Conservation (phyloP, 1,284 basidiomycete species). For the Lignosus rhinocerotis region DNA sequence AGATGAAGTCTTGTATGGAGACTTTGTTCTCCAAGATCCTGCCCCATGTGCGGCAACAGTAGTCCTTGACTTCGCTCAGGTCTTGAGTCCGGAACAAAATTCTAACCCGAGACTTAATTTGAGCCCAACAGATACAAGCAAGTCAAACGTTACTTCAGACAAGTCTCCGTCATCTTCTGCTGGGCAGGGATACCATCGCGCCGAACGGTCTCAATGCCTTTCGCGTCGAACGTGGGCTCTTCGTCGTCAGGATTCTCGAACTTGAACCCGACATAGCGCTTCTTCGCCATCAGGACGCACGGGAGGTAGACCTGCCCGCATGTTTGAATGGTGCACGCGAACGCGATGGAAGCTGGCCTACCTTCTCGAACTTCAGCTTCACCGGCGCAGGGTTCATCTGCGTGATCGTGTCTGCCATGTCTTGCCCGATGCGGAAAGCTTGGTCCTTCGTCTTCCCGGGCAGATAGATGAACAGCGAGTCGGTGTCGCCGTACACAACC, state of each 20-base stretch:
- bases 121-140: neutral
- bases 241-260: conserved; percentile 83
- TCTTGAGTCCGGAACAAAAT: conserved; percentile 89
- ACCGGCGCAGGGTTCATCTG: conserved; percentile 86
- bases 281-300: conserved; percentile 93
- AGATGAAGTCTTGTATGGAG: conserved; percentile 89
- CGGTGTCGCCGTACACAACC: conserved; percentile 97
- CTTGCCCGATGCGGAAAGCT: conserved; percentile 89
- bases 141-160: conserved; percentile 66
- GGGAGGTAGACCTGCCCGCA: conserved; percentile 84
- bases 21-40: conserved; percentile 82
- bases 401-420: conserved; percentile 90
- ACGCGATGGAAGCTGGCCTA: conserved; percentile 29
- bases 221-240: conserved; percentile 89
- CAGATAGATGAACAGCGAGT: conserved; percentile 91
- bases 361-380: conserved; percentile 98
- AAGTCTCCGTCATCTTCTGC: conserved; percentile 86
- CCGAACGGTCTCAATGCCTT: conserved; percentile 96
- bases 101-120: conserved; percentile 41
- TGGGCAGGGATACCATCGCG: conserved; percentile 89
- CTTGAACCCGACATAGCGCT: conserved; percentile 96
- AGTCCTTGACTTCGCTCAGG: conserved; percentile 86
- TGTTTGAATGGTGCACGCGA: neutral
- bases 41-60: conserved; percentile 85
- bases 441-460: conserved; percentile 90